Evolutionary conservation across 148 eudicot genomes (phyloP).

Genomic region (Agrostemma githago): DNA sequence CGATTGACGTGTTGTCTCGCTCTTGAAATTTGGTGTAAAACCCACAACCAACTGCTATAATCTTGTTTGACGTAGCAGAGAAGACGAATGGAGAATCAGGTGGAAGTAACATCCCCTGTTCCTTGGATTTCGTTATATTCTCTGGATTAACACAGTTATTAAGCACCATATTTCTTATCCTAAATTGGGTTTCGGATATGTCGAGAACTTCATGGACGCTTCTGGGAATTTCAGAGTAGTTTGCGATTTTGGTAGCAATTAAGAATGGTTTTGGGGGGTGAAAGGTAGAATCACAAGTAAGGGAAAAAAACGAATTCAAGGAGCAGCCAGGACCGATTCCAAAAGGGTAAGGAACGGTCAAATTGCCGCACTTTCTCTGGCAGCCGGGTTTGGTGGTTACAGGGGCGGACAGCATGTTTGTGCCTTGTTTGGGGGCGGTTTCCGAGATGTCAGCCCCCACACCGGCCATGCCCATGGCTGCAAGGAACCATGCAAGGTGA

Average conservation of each 20-base stretch:
- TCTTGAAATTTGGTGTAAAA: slow-evolving; percentile 22
- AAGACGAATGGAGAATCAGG: slow-evolving; percentile 29
- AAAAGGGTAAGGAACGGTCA: slow-evolving; percentile 21
- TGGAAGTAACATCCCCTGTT: neutral
- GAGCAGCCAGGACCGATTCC: slow-evolving; percentile 18
- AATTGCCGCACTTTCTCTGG: slow-evolving; percentile 9
- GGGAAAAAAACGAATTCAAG: neutral
- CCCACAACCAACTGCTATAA: slow-evolving; percentile 48
- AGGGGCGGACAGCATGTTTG: neutral
- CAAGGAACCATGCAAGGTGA: neutral
- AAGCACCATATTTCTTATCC: slow-evolving; percentile 25
- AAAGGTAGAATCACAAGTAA: neutral
- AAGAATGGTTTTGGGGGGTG: slow-evolving; percentile 10
- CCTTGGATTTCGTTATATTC: neutral
- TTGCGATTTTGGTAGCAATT: too few relatives aligned
- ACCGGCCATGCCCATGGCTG: neutral
- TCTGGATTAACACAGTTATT: slow-evolving; percentile 18
- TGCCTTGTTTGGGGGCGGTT: neutral
- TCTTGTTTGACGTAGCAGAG: slow-evolving; percentile 31
- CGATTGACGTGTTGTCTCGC: neutral
- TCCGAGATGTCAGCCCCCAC: neutral
- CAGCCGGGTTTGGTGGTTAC: slow-evolving; percentile 14
- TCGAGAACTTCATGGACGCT: slow-evolving; percentile 10
- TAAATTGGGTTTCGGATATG: slow-evolving; percentile 33
- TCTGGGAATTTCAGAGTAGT: neutral